Conservation (phyloP, 345 rosid species). For the Linum usitatissimum region DNA sequence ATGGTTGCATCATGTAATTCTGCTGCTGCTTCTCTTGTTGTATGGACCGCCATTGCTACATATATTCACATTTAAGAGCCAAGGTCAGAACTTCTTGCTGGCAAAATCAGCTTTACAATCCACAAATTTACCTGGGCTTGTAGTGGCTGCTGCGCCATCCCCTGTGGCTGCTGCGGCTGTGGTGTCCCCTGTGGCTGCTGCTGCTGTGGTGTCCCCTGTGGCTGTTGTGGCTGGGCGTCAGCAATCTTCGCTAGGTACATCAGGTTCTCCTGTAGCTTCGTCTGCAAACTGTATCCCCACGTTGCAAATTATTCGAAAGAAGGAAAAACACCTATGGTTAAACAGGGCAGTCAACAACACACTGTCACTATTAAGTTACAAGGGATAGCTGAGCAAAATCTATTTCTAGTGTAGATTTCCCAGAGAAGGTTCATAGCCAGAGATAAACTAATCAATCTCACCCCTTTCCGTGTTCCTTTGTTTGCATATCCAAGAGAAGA, state of each 20-base stretch:
- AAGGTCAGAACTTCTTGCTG: too few relatives aligned
- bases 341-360: too few relatives aligned
- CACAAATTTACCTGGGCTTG: conserved; percentile 13
- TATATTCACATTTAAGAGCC: conserved; percentile 6
- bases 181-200: conserved; percentile 30
- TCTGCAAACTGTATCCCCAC: conserved; percentile 23
- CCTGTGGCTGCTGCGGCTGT: conserved; percentile 24
- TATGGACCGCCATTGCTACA: conserved; percentile 10
- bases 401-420: too few relatives aligned
- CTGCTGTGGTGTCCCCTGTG: conserved; percentile 22
- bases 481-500: too few relatives aligned
- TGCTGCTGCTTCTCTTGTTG: conserved; percentile 20
- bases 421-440: too few relatives aligned
- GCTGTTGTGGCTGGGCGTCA: conserved; percentile 27
- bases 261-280: conserved; percentile 31
- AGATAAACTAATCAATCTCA: too few relatives aligned
- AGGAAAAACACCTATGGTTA: neutral
- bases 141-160: conserved; percentile 19
- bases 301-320: neutral
- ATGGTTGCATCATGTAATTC: conserved; percentile 10
- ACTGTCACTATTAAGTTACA: too few relatives aligned
- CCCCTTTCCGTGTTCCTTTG: too few relatives aligned
- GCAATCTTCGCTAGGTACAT: conserved; percentile 30
- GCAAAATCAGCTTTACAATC: too few relatives aligned
- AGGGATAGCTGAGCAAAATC: too few relatives aligned